Conservation (phyloP, 306 rosid genomes). For the Prunus davidiana region DNA sequence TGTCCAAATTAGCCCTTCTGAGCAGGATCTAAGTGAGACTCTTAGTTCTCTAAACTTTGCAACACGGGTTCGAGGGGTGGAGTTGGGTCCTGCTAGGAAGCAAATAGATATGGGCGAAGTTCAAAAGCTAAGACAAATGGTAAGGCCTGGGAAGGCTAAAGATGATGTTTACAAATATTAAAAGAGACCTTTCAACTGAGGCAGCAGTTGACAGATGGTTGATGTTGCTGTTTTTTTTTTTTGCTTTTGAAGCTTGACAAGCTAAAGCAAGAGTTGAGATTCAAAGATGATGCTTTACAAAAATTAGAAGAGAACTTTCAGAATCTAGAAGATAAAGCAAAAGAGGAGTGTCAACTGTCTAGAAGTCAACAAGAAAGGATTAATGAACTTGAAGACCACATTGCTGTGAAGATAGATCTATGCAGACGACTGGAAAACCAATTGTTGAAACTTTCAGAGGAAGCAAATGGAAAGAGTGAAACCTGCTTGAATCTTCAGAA, state of each 20-base stretch:
- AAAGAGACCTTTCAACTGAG: neutral
- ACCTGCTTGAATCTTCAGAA: conserved; percentile 6
- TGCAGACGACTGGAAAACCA: conserved; percentile 13
- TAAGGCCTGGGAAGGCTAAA: neutral
- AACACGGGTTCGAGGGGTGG: conserved; percentile 16
- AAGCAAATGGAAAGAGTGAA: conserved; percentile 17
- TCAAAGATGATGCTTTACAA: conserved; percentile 12
- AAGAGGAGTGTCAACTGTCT: conserved; percentile 8
- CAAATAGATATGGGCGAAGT: conserved; percentile 14
- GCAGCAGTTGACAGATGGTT: neutral
- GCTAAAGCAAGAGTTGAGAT: conserved; percentile 18
- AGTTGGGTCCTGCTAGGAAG: conserved; percentile 27
- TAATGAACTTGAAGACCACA: conserved; percentile 6
- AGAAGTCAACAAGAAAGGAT: conserved; percentile 20
- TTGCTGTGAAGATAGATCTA: neutral
- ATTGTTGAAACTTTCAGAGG: conserved; percentile 10
- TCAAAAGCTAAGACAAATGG: conserved; percentile 15
- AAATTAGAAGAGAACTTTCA: conserved; percentile 18
- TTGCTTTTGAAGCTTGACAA: conserved; percentile 17
- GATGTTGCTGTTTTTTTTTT: neutral
- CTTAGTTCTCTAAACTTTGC: conserved; percentile 21
- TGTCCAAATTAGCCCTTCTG: conserved; percentile 27
- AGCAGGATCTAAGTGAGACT: conserved; percentile 22
- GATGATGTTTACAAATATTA: neutral
- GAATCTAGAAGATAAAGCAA: conserved; percentile 5